Evolutionary conservation across 176 grass and related monocot species (phyloP).

Genomic region (Eremochloa ophiuroides): DNA sequence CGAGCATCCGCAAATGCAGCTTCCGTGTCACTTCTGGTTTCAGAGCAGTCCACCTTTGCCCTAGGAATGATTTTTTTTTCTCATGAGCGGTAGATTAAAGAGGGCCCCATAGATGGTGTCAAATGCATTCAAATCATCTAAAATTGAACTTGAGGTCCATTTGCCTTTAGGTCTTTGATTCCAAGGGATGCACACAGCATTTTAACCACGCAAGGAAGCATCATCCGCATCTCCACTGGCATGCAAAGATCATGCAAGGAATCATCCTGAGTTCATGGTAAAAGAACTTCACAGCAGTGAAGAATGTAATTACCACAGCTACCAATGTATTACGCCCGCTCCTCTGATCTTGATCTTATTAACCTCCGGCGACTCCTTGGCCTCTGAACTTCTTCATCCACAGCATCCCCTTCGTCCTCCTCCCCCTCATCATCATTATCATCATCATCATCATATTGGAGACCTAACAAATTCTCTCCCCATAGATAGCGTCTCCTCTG

Average conservation of each 20-base stretch:
- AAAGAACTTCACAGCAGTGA: conserved; percentile 25
- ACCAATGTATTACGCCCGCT: conserved; percentile 22
- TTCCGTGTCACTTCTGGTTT: background rate
- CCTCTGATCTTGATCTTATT: conserved; percentile 51
- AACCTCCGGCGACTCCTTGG: conserved; percentile 58
- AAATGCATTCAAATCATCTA: background rate
- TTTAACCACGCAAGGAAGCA: background rate
- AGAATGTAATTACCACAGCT: conserved; percentile 21
- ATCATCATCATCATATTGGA: conserved; percentile 38
- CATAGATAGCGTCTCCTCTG: conserved; percentile 70
- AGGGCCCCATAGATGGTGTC: background rate
- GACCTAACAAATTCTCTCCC: conserved; percentile 75
- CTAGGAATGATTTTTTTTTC: background rate
- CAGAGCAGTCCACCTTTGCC: background rate
- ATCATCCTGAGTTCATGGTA: conserved; percentile 29
- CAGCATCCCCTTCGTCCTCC: conserved; percentile 32
- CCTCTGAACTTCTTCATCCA: conserved; percentile 55
- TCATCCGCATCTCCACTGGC: background rate
- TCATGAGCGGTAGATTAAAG: background rate
- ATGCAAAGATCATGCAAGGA: conserved; percentile 13
- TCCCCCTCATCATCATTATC: background rate
- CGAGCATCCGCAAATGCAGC: background rate
- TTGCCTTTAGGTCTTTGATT: background rate
- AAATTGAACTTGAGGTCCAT: background rate
- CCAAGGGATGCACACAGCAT: background rate